phyloP scores from a whole-genome alignment of 164 flowering plant species.

The Nymphaea thermarum region DNA sequence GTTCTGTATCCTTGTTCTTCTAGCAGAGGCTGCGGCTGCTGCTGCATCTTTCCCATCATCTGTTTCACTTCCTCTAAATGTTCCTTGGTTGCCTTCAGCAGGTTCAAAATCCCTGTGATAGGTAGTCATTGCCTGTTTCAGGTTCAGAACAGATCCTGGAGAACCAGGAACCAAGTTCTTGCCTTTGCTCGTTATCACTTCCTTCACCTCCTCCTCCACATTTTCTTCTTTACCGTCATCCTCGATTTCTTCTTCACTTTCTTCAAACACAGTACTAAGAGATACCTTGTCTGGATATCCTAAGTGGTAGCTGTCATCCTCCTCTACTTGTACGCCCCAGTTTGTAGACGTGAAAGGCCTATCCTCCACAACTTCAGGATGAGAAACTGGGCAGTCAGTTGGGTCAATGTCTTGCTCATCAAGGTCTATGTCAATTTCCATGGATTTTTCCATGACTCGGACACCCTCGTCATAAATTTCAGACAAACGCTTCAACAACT shows the following conservation, averaged over 20 bases:
- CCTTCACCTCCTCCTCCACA: constrained; percentile 55
- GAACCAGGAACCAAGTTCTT: constrained; percentile 6
- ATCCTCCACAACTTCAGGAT: background rate
- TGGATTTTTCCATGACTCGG: constrained; percentile 80
- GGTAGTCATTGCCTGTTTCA: constrained; percentile 5
- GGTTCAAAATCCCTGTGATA: constrained; percentile 8
- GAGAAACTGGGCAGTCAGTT: constrained; percentile 10
- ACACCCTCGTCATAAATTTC: constrained; percentile 51
- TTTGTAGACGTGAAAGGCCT: background rate
- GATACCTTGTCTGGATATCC: constrained; percentile 28
- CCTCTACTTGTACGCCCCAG: constrained; percentile 8
- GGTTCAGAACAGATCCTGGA: constrained; percentile 10
- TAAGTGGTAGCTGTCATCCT: constrained; percentile 14
- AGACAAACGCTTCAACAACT: constrained; percentile 49
- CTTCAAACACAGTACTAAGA: constrained; percentile 89
- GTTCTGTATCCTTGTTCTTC: constrained; percentile 63
- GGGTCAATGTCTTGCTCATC: constrained; percentile 23
- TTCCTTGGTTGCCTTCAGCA: constrained; percentile 1
- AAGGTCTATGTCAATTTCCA: constrained; percentile 54
- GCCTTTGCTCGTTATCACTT: constrained; percentile 29
- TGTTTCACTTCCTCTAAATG: constrained; percentile 3
- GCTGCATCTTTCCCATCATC: constrained; percentile 25
- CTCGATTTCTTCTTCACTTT: constrained; percentile 45
- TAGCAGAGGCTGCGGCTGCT: no score
- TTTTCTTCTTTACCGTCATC: constrained; percentile 30